Evolutionary conservation across 352 stramenopile species (phyloP).

Genomic region (Globisporangium cylindrosporum): DNA sequence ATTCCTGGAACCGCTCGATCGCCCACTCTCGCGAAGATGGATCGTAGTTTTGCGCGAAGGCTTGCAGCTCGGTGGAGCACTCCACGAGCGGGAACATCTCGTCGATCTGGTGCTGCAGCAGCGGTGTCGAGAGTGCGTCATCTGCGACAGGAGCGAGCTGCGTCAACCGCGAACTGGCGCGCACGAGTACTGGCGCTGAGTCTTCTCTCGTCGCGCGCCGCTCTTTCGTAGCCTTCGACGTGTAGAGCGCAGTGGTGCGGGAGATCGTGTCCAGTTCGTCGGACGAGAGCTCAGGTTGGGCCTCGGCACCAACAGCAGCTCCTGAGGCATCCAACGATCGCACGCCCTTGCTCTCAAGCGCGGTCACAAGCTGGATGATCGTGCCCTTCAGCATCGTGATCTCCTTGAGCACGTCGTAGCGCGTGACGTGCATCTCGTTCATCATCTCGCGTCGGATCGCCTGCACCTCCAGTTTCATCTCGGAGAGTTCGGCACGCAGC

Average conservation of each 20-base stretch:
- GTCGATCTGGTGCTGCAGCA: constrained; percentile 70
- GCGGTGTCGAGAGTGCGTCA: constrained; percentile 57
- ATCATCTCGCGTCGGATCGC: constrained; percentile 75
- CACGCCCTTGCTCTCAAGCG: constrained; percentile 28
- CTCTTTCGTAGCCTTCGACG: constrained; percentile 46
- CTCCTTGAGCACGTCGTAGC: constrained; percentile 86
- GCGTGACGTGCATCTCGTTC: constrained; percentile 79
- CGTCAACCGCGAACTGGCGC: constrained; percentile 43
- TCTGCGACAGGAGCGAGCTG: constrained; percentile 68
- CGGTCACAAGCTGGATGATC: constrained; percentile 56
- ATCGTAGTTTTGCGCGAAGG: constrained; percentile 38
- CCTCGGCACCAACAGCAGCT: constrained; percentile 3
- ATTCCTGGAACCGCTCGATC: constrained; percentile 66
- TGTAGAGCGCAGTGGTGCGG: constrained; percentile 42
- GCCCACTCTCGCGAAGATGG: constrained; percentile 61
- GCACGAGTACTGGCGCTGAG: constrained; percentile 20
- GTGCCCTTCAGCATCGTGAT: constrained; percentile 74
- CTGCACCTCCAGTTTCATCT: constrained; percentile 67
- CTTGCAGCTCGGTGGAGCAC: constrained; percentile 43
- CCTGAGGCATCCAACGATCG: constrained; percentile 6
- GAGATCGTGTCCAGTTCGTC: constrained; percentile 45
- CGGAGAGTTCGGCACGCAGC: constrained; percentile 49
- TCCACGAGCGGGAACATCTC: constrained; percentile 84
- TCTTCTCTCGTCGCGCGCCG: constrained; percentile 45
- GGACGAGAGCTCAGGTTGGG: constrained; percentile 29